Conservation (phyloP, 495 filamentous ascomycete genomes). For the Penicillium maclennaniae region DNA sequence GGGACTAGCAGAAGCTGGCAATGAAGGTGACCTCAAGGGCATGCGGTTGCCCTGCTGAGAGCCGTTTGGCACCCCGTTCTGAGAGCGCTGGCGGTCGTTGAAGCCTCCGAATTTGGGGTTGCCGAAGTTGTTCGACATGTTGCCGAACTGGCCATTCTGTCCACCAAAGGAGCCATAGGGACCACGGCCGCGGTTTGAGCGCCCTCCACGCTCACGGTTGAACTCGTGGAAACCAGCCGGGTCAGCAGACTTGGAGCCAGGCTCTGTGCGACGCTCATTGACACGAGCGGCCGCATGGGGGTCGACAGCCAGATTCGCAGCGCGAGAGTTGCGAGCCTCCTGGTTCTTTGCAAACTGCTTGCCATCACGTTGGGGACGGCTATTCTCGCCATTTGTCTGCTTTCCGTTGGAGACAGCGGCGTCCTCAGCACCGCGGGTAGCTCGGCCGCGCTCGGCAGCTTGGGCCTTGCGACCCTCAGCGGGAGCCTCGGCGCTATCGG, state of each 20-base stretch:
- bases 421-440: conserved; percentile 34
- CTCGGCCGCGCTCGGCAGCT: conserved; percentile 32
- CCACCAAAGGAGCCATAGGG: conserved; percentile 33
- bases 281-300: conserved; percentile 30
- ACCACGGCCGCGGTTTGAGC: conserved; percentile 53
- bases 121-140: conserved; percentile 41
- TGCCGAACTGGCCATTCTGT: conserved; percentile 47
- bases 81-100: conserved; percentile 41
- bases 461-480: conserved; percentile 36
- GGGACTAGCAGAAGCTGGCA: conserved; percentile 38
- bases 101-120: conserved; percentile 37
- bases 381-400: conserved; percentile 27
- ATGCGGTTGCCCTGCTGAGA: conserved; percentile 38
- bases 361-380: conserved; percentile 31
- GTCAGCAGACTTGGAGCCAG: conserved; percentile 39
- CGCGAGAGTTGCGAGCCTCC: conserved; percentile 30
- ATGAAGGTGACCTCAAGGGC: conserved; percentile 47
- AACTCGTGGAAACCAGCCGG: conserved; percentile 35
- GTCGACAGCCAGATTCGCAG: conserved; percentile 33
- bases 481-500: conserved; percentile 33
- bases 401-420: conserved; percentile 21
- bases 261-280: conserved; percentile 37
- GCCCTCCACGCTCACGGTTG: conserved; percentile 47
- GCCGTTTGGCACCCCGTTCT: conserved; percentile 33
- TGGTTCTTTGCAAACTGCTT: conserved; percentile 36